Percentiles rank a stretch among this genome's conserved stretches.
Conservation (phyloP, 1,139 yeast species). For the Pichia sp. region DNA sequence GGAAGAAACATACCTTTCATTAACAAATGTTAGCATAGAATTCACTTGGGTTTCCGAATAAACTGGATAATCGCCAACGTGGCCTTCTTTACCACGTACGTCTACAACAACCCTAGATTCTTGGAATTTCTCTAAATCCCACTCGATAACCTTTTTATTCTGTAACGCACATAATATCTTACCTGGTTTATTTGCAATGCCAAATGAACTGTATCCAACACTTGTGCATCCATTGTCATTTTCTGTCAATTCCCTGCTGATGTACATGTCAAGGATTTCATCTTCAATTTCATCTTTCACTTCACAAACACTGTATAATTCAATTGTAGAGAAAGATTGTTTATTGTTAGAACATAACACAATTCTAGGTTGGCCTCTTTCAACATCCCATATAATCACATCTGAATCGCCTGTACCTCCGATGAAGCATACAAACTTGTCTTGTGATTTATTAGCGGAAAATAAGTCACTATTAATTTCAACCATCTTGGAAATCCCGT, state of each 20-base stretch:
- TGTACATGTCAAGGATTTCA: conserved; percentile 27
- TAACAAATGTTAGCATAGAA: conserved; percentile 36
- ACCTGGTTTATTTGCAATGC: conserved; percentile 24
- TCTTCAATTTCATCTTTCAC: conserved; percentile 26
- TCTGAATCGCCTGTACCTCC: conserved; percentile 68
- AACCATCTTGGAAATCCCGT: conserved; percentile 38
- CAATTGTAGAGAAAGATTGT: conserved; percentile 33
- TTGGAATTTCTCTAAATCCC: conserved; percentile 45
- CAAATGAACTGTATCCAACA: conserved; percentile 24
- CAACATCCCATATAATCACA: conserved; percentile 75
- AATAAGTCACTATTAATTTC: conserved; percentile 44
- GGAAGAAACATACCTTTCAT: conserved; percentile 27
- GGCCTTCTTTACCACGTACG: conserved; percentile 10
- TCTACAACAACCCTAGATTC: conserved; percentile 40
- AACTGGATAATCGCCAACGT: conserved; percentile 19
- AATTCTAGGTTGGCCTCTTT: conserved; percentile 60
- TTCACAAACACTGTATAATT: conserved; percentile 33
- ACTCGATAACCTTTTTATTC: conserved; percentile 41
- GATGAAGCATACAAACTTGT: conserved; percentile 49
- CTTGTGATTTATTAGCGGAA: conserved; percentile 30
- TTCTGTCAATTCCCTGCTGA: conserved; percentile 20
- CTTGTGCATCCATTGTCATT: conserved; percentile 33
- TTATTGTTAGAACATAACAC: conserved; percentile 42
- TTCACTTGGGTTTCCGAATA: conserved; percentile 38
- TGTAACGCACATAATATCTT: conserved; percentile 37